Percentiles rank a stretch among this genome's conserved stretches.
Evolutionary conservation across 441 rosid species (phyloP).

Genomic region (Pelargonium cotyledonis): DNA sequence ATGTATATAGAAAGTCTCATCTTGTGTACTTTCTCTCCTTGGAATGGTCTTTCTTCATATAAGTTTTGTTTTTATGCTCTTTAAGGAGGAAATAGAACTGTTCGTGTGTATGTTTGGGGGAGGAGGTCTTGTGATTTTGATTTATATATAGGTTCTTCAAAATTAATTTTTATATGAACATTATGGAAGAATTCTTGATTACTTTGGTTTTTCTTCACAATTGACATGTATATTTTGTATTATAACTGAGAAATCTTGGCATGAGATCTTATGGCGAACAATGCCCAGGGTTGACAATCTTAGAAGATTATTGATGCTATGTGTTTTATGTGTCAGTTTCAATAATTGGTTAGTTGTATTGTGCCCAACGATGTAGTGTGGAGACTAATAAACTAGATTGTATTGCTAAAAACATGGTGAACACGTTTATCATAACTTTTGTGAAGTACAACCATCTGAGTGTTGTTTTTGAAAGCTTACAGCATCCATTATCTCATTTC

Average conservation of each 20-base stretch:
- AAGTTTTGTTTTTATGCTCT: too few species aligned
- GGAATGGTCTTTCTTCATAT: too few species aligned
- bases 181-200: too few species aligned
- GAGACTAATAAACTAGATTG: not conserved
- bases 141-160: too few species aligned
- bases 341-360: not conserved
- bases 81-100: too few species aligned
- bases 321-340: conserved; percentile 3
- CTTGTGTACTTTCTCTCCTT: too few species aligned
- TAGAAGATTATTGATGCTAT: not conserved
- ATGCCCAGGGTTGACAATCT: not conserved
- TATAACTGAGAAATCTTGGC: not conserved
- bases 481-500: not conserved
- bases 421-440: not conserved
- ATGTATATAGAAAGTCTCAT: not conserved
- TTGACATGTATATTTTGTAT: too few species aligned
- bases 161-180: too few species aligned
- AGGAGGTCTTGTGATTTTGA: too few species aligned
- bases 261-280: not conserved
- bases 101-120: too few species aligned
- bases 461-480: not conserved
- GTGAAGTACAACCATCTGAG: conserved; percentile 1
- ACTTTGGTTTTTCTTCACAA: too few species aligned
- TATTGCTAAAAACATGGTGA: not conserved
- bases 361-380: not conserved